These are phyloP conservation scores for Holtermannia corniformis DNA, from an alignment of 768 basidiomycete species.

Conservation along the genomic window DNA sequence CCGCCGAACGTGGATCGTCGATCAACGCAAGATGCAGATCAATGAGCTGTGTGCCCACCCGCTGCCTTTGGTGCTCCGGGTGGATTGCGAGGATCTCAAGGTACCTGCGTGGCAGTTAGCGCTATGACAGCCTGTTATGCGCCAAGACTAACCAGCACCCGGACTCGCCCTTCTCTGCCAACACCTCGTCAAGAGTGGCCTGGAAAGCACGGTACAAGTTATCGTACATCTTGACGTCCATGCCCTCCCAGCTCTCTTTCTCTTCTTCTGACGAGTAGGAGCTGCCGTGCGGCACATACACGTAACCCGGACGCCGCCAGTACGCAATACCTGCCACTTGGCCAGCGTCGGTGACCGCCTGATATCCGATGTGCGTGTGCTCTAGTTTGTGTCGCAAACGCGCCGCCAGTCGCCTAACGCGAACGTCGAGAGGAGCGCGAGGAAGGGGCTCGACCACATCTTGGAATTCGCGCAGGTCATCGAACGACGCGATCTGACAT, in stretches of 20 bases:
- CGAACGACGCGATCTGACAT: conserved; percentile 6
- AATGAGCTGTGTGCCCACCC: conserved; percentile 4
- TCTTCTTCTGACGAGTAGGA: not conserved
- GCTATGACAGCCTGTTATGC: not conserved
- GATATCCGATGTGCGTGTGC: conserved; percentile 3
- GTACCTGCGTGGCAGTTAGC: conserved; percentile 3
- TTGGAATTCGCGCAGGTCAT: conserved; percentile 4
- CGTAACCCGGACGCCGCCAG: conserved; percentile 7
- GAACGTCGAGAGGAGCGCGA: conserved; percentile 2
- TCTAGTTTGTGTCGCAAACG: conserved; percentile 5
- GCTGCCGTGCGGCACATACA: not conserved
- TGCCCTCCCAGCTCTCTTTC: conserved; percentile 1
- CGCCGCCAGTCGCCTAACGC: conserved; percentile 2
- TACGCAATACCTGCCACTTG: conserved; percentile 3
- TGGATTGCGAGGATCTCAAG: conserved; percentile 10
- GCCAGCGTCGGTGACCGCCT: conserved; percentile 1
- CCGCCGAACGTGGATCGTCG: not conserved
- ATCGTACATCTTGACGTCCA: conserved; percentile 5
- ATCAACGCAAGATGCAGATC: conserved; percentile 9
- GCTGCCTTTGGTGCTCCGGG: conserved; percentile 3
- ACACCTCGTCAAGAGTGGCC: conserved; percentile 4
- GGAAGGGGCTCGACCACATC: conserved; percentile 8
- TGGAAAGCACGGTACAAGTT: conserved; percentile 8
- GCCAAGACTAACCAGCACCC: not conserved
- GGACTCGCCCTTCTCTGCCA: not conserved